Evolutionary conservation across 352 stramenopile species (phyloP), one percentile per base, ranked within the genome.

Genomic region (Halophytophthora polymorphica): DNA sequence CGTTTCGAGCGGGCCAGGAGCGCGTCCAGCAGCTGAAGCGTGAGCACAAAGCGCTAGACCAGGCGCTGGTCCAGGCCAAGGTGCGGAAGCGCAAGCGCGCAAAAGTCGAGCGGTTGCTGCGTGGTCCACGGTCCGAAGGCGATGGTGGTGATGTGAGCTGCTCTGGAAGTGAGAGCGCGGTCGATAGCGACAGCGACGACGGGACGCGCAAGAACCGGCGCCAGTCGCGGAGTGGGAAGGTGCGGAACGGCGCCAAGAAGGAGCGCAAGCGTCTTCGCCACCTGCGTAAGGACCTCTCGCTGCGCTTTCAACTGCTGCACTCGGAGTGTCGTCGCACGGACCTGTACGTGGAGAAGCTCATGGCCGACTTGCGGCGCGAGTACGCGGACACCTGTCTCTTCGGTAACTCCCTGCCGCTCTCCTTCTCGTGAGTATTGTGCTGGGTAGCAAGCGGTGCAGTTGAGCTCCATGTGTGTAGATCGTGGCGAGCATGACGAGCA

Each of bases 351-450:
- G 72, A 87, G 39, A 64, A 73, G 45, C 42, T 80, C 10, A 50
- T 86, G 37, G 55, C 51, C 11, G 66, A 88, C 23, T 52, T 92
- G 28, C 70, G 71, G 10, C 74, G 73, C 49, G 72, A 88, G 60
- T 88, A 88, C 61, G 57, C 66, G 19, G 72, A 88, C 51, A 72
- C 71, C 29, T 86, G 73, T 62, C 75, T 91, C 15, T 87, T 89
- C 56, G 53, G 66, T 52, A 69, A 59, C 39, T 53, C 66, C 23
- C 39, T 51, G 22, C 12, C 36, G 34, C 53, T 65, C 7, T 58
- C 53, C 17, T 71, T 73, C 39, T 58, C 61, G 19, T 15, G 17
- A 38, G 15, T 17, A 6, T 3, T 14, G 33, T 10, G 2, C 2
- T 17, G 33, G 2, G 3, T 3, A 38, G 33, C 33, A 38, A n/a